Evolutionary conservation across 176 grass and related monocot genomes (phyloP).

Genomic region (Ananas comosus): DNA sequence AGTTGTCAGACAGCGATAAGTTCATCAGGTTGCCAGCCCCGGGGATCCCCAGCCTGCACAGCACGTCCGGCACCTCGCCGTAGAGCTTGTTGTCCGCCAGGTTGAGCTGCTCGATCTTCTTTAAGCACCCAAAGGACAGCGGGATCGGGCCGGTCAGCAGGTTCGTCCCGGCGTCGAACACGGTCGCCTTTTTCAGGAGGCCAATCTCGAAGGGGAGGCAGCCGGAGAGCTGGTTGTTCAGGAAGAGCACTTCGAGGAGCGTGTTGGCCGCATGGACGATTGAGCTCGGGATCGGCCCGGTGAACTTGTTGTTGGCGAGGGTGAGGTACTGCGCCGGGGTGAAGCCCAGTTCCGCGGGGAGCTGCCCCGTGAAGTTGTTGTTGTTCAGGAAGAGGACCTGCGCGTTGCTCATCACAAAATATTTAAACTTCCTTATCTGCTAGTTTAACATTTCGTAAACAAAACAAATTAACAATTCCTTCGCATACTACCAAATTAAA

Average conservation of each 20-base stretch:
- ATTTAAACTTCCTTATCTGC: too few relatives aligned
- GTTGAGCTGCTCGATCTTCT: constrained; percentile 74
- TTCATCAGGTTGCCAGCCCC: constrained; percentile 32
- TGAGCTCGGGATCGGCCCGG: constrained; percentile 55
- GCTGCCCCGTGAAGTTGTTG: constrained; percentile 41
- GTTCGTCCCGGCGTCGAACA: constrained; percentile 96
- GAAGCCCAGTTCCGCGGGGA: constrained; percentile 57
- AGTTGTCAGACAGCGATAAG: constrained; percentile 76
- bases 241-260: constrained; percentile 75
- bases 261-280: constrained; percentile 39
- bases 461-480: not conserved
- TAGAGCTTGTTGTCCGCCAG: constrained; percentile 62
- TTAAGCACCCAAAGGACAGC: constrained; percentile 60
- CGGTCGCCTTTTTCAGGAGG: constrained; percentile 52
- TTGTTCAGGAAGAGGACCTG: constrained; percentile 94
- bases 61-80: constrained; percentile 72
- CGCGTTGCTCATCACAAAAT: not conserved
- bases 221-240: constrained; percentile 69
- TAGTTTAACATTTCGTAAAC: constrained; percentile 12
- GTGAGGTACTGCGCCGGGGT: constrained; percentile 72
- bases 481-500: too few relatives aligned
- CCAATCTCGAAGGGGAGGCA: constrained; percentile 87
- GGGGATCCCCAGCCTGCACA: constrained; percentile 44
- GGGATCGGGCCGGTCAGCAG: constrained; percentile 69
- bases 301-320: constrained; percentile 76